A percentile compares a stretch with the other conserved stretches of the same genome.
Evolutionary conservation across 805 yeast species (phyloP).

Genomic region (Teunomyces tritomae): DNA sequence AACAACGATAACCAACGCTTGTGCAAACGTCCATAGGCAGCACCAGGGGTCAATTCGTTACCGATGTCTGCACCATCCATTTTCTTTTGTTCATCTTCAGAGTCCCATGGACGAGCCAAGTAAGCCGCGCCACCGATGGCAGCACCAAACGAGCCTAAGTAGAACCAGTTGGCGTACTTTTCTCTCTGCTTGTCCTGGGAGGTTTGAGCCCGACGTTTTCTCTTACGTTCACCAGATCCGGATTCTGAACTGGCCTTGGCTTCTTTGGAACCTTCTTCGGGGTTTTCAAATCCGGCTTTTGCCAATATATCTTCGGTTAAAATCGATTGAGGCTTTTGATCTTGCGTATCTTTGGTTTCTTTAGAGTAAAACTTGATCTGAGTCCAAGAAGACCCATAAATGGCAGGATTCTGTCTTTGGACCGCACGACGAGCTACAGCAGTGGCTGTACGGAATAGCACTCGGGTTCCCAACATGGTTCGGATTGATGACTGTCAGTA

Average conservation of each 20-base stretch:
- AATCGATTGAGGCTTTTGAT: slow-evolving; percentile 25
- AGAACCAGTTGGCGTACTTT: slow-evolving; percentile 71
- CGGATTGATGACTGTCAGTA: not conserved
- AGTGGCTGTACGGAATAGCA: slow-evolving; percentile 2
- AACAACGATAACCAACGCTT: slow-evolving; percentile 74
- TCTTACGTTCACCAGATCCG: slow-evolving; percentile 17
- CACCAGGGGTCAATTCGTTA: slow-evolving; percentile 65
- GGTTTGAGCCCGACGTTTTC: slow-evolving; percentile 45
- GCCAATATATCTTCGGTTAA: slow-evolving; percentile 79
- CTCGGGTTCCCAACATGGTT: slow-evolving; percentile 2
- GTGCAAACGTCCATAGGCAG: slow-evolving; percentile 65
- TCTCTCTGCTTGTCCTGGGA: slow-evolving; percentile 82
- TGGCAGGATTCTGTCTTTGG: not conserved
- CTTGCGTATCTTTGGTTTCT: not conserved
- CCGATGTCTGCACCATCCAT: slow-evolving; percentile 53
- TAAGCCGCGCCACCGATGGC: slow-evolving; percentile 56
- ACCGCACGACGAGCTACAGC: not conserved
- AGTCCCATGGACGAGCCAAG: slow-evolving; percentile 83
- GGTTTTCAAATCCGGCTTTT: slow-evolving; percentile 75
- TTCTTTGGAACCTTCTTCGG: slow-evolving; percentile 14
- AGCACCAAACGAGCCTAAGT: slow-evolving; percentile 56
- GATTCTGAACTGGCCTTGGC: slow-evolving; percentile 11
- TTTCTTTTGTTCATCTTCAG: slow-evolving; percentile 57
- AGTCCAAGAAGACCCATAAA: not conserved
- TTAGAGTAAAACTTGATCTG: not conserved